phyloP scores from a whole-genome alignment of 2,329 filamentous ascomycete genomes.

The Tolypocladium ovalisporum region DNA sequence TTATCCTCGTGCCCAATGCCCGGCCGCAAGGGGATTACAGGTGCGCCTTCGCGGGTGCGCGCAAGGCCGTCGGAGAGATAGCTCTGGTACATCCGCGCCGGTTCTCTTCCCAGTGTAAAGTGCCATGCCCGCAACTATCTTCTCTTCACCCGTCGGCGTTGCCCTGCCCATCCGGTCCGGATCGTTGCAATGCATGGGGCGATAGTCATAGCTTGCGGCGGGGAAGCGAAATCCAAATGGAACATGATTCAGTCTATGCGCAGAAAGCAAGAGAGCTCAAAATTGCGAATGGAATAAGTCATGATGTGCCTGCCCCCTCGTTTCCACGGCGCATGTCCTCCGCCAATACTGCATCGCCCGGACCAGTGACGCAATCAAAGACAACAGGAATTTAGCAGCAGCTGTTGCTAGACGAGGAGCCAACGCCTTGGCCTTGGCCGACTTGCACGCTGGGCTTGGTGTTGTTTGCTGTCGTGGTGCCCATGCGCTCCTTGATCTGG shows the following conservation, averaged over 20 bases:
- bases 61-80: neutral
- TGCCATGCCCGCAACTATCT: neutral
- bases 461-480: constrained; percentile 88
- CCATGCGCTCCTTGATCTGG: constrained; percentile 99
- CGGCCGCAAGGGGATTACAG: neutral
- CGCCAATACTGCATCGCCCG: constrained; percentile 2
- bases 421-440: constrained; percentile 86
- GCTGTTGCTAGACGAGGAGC: constrained; percentile 71
- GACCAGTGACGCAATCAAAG: neutral
- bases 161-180: neutral
- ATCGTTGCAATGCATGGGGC: constrained; percentile 9
- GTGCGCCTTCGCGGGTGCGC: neutral
- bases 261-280: constrained; percentile 13
- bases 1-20: neutral
- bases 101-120: neutral
- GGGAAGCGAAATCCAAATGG: constrained; percentile 18
- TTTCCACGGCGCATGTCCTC: constrained; percentile 15
- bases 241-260: constrained; percentile 26
- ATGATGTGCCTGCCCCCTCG: constrained; percentile 14
- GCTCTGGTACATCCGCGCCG: neutral
- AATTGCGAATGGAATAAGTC: constrained; percentile 4
- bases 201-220: constrained; percentile 7
- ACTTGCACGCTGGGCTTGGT: constrained; percentile 98
- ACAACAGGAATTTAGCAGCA: constrained; percentile 64
- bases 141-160: neutral